Evolutionary conservation across 495 filamentous ascomycete genomes (phyloP).

Genomic region (Barbatosphaeria neglecta): DNA sequence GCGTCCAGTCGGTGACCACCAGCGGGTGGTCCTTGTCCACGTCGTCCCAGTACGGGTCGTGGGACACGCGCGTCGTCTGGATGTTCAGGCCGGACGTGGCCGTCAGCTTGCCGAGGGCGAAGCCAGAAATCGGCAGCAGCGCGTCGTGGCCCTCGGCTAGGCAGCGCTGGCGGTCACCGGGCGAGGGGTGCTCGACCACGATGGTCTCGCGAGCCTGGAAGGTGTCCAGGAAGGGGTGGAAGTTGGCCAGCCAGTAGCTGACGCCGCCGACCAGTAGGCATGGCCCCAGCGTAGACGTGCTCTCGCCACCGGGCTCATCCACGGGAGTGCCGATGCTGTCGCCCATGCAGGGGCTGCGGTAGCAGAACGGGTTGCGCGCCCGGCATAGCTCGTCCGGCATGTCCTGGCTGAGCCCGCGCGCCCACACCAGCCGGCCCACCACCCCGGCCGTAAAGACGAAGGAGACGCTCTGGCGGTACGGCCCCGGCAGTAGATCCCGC

Average conservation of each 20-base stretch:
- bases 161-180: constrained; percentile 12
- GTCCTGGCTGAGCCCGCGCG: constrained; percentile 11
- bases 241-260: constrained; percentile 16
- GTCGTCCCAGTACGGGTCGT: constrained; percentile 22
- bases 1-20: constrained; percentile 18
- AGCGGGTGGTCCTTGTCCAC: constrained; percentile 14
- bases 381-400: constrained; percentile 16
- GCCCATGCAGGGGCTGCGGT: constrained; percentile 16
- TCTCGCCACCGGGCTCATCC: constrained; percentile 9
- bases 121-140: constrained; percentile 3
- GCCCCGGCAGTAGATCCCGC: constrained; percentile 14
- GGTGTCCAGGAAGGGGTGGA: constrained; percentile 16
- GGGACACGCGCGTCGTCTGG: constrained; percentile 17
- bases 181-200: constrained; percentile 16
- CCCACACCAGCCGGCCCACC: constrained; percentile 16
- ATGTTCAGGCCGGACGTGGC: constrained; percentile 18
- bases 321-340: constrained; percentile 16
- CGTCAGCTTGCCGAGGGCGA: constrained; percentile 11
- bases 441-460: constrained; percentile 15
- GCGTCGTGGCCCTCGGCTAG: constrained; percentile 10
- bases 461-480: constrained; percentile 5
- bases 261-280: constrained; percentile 9
- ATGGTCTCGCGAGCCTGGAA: constrained; percentile 6
- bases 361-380: constrained; percentile 18
- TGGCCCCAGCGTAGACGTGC: constrained; percentile 16